These are phyloP conservation scores for Fusarium redolens DNA, from an alignment of 2,329 filamentous ascomycete genomes.

Conservation along the genomic window DNA sequence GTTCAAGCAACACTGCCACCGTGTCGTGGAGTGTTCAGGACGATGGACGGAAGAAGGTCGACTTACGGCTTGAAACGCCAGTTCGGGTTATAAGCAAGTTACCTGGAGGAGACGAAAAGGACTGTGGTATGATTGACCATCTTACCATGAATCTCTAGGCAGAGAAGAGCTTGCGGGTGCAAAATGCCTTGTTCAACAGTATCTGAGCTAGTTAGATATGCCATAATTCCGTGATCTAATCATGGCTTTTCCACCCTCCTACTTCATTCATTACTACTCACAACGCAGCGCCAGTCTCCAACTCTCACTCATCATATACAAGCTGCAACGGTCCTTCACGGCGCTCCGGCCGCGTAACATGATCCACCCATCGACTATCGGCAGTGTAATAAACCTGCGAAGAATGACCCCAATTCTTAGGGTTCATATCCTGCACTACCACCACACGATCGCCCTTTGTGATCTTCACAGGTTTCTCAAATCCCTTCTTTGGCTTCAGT, in stretches of 20 bases:
- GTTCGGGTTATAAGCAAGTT: neutral
- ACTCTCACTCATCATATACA: neutral
- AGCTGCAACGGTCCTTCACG: neutral
- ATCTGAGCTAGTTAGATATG: accelerated
- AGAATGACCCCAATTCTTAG: accelerated
- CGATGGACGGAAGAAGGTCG: neutral
- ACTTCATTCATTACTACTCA: accelerated
- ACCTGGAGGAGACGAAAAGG: neutral
- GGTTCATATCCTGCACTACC: neutral
- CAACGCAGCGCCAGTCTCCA: accelerated
- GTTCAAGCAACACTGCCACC: neutral
- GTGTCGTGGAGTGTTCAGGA: neutral
- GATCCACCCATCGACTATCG: neutral
- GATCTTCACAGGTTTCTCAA: neutral
- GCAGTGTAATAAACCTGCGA: neutral
- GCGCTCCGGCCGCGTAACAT: neutral
- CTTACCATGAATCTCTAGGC: neutral
- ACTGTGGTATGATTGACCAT: neutral
- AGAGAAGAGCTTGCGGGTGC: accelerated
- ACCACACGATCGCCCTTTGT: accelerated
- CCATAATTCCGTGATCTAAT: accelerated
- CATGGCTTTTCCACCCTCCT: accelerated
- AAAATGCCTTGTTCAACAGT: too few species aligned
- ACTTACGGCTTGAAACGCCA: neutral
- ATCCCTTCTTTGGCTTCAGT: neutral